A percentile compares a stretch with the other conserved stretches of the same genome.
Evolutionary conservation across 2,329 filamentous ascomycete species (phyloP).

Genomic region (Pezizomycotina sp.): DNA sequence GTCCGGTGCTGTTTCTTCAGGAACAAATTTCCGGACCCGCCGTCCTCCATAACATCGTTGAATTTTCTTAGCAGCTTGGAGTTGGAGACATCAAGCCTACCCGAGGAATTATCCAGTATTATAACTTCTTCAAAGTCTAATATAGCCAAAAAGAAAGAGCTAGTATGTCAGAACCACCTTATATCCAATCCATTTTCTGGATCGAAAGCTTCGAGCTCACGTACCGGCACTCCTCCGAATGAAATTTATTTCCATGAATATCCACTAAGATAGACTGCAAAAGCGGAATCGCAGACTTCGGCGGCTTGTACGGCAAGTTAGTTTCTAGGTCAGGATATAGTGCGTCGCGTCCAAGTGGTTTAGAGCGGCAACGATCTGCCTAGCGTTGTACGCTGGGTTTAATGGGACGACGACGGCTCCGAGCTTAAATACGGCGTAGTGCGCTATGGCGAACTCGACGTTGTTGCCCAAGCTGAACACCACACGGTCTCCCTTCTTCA

Average conservation of each 20-base stretch:
- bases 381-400: conserved; percentile 72
- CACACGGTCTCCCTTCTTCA: conserved; percentile 67
- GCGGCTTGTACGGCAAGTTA: conserved; percentile 54
- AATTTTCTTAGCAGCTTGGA: conserved; percentile 34
- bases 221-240: too few species aligned
- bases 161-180: too few species aligned
- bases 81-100: conserved; percentile 34
- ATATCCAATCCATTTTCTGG: too few species aligned
- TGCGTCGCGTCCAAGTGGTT: conserved; percentile 56
- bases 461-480: conserved; percentile 77
- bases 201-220: too few species aligned
- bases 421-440: conserved; percentile 80
- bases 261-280: too few species aligned
- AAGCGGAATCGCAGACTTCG: conserved; percentile 39
- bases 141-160: too few species aligned
- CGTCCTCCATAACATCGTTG: conserved; percentile 32
- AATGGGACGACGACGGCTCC: conserved; percentile 88
- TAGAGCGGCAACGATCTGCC: conserved; percentile 63
- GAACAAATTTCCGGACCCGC: conserved; percentile 22
- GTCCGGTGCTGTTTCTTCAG: conserved; percentile 33
- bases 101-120: conserved; percentile 58
- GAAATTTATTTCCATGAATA: too few species aligned
- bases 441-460: conserved; percentile 61
- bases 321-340: conserved; percentile 74
- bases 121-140: conserved; percentile 58